Conservation (phyloP, 2,329 filamentous ascomycete genomes). For the Talaromyces funiculosus region DNA sequence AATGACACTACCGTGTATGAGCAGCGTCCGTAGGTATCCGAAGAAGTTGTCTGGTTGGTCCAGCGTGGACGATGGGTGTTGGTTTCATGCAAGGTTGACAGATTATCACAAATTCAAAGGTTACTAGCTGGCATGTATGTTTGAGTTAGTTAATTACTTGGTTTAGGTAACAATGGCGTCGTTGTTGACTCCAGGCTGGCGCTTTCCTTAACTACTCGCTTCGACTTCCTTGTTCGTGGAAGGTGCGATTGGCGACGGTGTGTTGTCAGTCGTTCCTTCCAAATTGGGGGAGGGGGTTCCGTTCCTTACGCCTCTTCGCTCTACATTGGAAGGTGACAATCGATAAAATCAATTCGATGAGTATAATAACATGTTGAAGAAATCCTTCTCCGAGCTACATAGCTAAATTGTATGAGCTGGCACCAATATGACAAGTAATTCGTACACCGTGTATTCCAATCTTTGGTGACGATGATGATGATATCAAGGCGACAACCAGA, state of each 20-base stretch:
- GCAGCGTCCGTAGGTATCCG: neutral
- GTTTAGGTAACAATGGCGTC: neutral
- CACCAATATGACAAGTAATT: neutral
- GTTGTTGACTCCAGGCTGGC: neutral
- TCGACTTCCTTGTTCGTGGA: neutral
- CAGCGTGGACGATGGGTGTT: neutral
- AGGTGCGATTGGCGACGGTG: neutral
- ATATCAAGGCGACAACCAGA: neutral
- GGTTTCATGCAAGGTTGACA: constrained; percentile 2
- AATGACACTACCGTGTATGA: neutral
- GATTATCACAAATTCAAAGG: constrained; percentile 2
- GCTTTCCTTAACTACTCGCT: neutral
- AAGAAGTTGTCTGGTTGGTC: neutral
- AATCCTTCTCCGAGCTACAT: too few relatives aligned
- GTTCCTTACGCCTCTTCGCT: too few relatives aligned
- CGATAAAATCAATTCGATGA: too few relatives aligned
- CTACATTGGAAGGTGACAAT: neutral
- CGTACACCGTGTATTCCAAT: neutral
- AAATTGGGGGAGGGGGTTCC: neutral
- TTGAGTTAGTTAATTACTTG: neutral
- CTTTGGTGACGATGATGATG: too few relatives aligned
- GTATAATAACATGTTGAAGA: too few relatives aligned
- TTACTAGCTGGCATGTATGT: neutral
- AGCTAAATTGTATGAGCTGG: neutral
- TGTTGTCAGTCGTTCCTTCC: neutral